Evolutionary conservation across 257 asterid genomes (phyloP), one percentile per base, ranked within the genome.

Genomic region (Apocynum venetum): DNA sequence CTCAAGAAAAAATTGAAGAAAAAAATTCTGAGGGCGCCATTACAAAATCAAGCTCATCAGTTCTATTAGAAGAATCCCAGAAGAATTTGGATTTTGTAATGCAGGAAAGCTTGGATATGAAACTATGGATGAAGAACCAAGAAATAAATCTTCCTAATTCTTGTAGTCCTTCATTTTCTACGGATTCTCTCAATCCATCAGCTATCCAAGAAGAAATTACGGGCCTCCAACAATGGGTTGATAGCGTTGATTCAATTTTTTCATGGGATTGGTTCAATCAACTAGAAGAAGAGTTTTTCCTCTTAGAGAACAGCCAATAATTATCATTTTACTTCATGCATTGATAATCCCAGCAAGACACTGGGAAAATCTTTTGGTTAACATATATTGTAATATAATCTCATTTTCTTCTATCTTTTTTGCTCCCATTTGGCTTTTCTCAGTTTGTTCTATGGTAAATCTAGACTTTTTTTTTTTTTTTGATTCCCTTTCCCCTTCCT

Each of bases 201-300:
- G 57, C 72, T 0, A 19, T 41, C 19, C 81, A 71, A 48, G 83
- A 84, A 64, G 82, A 78, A 43, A 25, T 25, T 25, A 38, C 44
- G 1, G 46, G 70, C 64, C 36, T 80, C 46, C 86, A 78, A 20
- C 79, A 80, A 59, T 83, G 82, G 87, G 70, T 75, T 47, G 83
- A 80, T 60, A 76, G 76, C 74, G 79, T 80, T 35, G 91, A 88
- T 77, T 86, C 94, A 11, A 65, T 86, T 77, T 71, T 85, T 44
- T 83, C 88, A 0, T 85, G 89, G 90, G 88, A 86, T 81, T 73
- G 72, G 48, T 82, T 85, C 75, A 79, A 77, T 75, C 82, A 82
- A 56, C 72, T 83, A 9, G 85, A 87, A 74, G 76, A 82, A 64
- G 84, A 82, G 43, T 41, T 84, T 14, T 73, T 74, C 46, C 49